Percentiles rank a stretch among this genome's conserved stretches.
phyloP scores from a whole-genome alignment of 768 basidiomycete species.

The Hydnum rufescens region DNA sequence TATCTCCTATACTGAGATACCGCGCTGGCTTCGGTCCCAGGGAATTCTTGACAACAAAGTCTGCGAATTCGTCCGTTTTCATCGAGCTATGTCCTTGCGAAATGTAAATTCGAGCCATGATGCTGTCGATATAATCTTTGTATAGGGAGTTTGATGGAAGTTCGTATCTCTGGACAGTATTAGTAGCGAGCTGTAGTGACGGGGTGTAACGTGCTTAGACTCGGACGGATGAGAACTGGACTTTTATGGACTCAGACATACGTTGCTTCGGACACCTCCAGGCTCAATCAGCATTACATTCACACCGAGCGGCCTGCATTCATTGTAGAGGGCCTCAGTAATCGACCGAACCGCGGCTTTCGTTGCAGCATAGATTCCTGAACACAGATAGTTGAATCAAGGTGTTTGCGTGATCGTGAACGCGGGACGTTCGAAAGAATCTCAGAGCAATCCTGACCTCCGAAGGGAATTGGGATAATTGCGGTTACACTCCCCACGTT shows the following conservation, averaged over 20 bases:
- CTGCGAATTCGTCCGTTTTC: conserved; percentile 1
- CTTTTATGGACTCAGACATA: background rate
- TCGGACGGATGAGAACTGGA: background rate
- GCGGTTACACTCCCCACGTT: background rate
- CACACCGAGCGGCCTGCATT: background rate
- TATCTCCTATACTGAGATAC: background rate
- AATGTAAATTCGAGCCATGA: background rate
- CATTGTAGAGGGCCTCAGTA: background rate
- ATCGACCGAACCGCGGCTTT: background rate
- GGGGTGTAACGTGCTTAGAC: background rate
- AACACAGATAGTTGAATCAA: background rate
- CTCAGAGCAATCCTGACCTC: background rate
- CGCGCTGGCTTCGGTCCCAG: background rate
- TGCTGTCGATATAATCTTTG: background rate
- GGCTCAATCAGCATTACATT: background rate
- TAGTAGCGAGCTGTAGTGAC: background rate
- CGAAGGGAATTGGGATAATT: background rate
- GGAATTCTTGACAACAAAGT: background rate
- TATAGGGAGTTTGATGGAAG: background rate
- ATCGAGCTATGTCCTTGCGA: background rate
- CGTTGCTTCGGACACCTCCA: background rate
- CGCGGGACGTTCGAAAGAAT: background rate
- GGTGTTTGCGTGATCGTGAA: background rate
- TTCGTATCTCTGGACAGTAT: background rate
- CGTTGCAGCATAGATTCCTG: background rate